These are phyloP conservation scores for Lepidium campestre DNA, from an alignment of 441 rosid genomes.

Conservation along the genomic window DNA sequence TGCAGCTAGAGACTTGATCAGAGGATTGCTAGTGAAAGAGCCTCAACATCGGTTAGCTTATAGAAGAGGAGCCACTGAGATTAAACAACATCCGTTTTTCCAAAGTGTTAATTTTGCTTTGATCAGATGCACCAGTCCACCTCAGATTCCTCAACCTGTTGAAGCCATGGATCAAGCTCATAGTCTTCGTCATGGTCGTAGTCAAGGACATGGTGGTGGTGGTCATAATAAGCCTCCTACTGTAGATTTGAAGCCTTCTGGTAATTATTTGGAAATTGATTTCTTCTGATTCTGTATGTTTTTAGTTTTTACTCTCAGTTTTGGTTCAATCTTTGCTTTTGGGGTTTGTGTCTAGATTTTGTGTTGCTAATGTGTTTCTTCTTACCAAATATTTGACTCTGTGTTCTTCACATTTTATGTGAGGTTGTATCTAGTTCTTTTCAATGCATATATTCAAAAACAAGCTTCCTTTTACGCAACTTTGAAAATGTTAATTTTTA, in stretches of 20 bases:
- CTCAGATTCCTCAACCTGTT: conserved; percentile 64
- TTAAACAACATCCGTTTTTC: conserved; percentile 86
- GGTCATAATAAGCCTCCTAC: conserved; percentile 34
- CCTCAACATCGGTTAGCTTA: conserved; percentile 81
- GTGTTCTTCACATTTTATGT: neutral
- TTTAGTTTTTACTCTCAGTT: neutral
- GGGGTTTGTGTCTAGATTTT: neutral
- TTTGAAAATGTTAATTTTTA: neutral
- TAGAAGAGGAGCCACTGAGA: conserved; percentile 88
- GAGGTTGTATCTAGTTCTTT: conserved; percentile 8
- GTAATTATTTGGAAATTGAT: conserved; percentile 87
- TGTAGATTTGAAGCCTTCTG: conserved; percentile 71
- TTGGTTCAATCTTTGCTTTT: neutral
- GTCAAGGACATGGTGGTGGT: neutral
- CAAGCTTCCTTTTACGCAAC: neutral
- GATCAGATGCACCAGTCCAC: conserved; percentile 78
- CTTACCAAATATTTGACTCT: conserved; percentile 9
- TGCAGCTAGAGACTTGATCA: conserved; percentile 83
- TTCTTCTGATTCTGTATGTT: conserved; percentile 54
- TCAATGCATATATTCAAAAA: neutral
- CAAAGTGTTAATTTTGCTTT: conserved; percentile 83
- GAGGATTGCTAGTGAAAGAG: conserved; percentile 82
- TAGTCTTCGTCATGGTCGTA: conserved; percentile 12
- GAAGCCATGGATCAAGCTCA: conserved; percentile 29
- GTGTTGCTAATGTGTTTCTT: neutral